Evolutionary conservation across 208 protist species (phyloP).

Genomic region (Hexamita inflata): DNA sequence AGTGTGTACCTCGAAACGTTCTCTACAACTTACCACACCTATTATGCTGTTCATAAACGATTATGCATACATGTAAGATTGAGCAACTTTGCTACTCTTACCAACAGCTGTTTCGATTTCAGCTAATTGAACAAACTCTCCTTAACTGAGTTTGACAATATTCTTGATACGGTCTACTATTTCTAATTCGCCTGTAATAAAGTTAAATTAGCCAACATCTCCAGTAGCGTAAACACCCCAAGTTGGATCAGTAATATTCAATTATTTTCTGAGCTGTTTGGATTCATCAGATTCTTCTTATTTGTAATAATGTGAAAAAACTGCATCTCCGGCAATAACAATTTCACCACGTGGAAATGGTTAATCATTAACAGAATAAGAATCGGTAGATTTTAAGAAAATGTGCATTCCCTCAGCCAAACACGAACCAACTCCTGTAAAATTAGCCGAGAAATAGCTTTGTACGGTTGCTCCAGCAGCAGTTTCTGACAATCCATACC

Average conservation of each 20-base stretch:
- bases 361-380: not conserved
- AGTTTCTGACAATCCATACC: not conserved
- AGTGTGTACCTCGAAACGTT: not conserved
- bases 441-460: not conserved
- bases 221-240: not conserved
- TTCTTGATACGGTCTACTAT: not conserved
- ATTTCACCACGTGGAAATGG: not conserved
- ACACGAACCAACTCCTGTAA: not conserved
- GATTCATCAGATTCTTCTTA: too few relatives aligned
- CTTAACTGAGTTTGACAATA: not conserved
- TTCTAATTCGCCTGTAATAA: not conserved
- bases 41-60: not conserved
- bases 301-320: too few relatives aligned
- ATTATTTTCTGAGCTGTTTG: too few relatives aligned
- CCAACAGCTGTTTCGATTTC: not conserved
- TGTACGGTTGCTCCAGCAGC: not conserved
- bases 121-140: not conserved
- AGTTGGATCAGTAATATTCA: too few relatives aligned
- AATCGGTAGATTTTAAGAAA: not conserved
- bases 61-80: not conserved
- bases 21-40: not conserved
- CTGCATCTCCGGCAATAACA: not conserved
- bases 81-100: not conserved
- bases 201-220: not conserved
- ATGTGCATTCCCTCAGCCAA: not conserved